Evolutionary conservation across 73 alveolate species (phyloP), one percentile per base, ranked within the genome.

Genomic region (Stentor roeselii): DNA sequence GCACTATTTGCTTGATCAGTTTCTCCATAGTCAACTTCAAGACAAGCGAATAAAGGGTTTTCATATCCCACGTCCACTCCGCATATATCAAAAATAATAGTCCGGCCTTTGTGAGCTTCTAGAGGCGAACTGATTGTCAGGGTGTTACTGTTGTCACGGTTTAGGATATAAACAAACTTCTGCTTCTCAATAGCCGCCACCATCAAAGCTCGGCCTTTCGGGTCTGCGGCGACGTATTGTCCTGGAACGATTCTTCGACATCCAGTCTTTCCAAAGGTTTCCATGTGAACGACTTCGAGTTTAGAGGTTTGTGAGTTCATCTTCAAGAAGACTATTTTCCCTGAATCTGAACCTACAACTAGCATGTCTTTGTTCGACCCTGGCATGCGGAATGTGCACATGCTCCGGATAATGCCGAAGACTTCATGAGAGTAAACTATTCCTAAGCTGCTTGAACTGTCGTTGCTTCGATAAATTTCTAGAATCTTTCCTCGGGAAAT

Each of bases 11-110:
- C 42, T 90, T 94, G 84, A 82, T 96, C 97, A 60, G 94, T 90
- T 86, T 97, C 99, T 42, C 98, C 99, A 89, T 97, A 98, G 88
- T 96, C 98, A 21, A 95, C 95, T 91, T 98, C 99, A 27, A 98
- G 82, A 50, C 98, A 88, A 34, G 99, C 99, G 88, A 98, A 98
- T 38, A 92, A 90, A 2, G 99, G 99, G 90, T 98, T 98, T 42
- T 97, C 98, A 82, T 94, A 97, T 15, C 99, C 99, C 39, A 97
- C 99, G 87, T 98, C 99, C 78, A 98, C 84, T 59, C 99, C 99
- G 78, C 92, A 90, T 89, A 98, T 93, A 90, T 96, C 99, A 86
- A 96, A 97, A 39, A 95, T 95, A 31, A 98, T 91, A 50, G 99
- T 94, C 76, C 97, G 98, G 42, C 99, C 97, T 87, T 97, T 98